Evolutionary conservation across 148 eudicot species (phyloP).

Genomic region (Persicaria tinctoria): DNA sequence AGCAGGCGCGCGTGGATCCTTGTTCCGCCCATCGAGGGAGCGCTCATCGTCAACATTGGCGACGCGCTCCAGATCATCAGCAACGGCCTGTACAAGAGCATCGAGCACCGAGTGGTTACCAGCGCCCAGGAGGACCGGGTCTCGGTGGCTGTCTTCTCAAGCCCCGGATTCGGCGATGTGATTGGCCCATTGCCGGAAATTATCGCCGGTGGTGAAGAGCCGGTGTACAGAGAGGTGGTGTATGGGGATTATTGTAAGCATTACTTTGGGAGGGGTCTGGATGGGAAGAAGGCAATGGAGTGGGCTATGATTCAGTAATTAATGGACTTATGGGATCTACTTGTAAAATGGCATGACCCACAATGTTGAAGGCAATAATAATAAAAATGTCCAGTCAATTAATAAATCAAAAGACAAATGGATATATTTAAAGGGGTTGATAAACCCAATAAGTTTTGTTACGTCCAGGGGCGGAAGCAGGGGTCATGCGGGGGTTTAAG

Average conservation of each 20-base stretch:
- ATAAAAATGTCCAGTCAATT: too few relatives aligned
- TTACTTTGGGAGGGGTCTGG: too few relatives aligned
- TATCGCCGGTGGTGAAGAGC: background rate
- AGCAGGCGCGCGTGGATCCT: slow-evolving; percentile 27
- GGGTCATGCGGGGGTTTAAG: too few relatives aligned
- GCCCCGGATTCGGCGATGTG: background rate
- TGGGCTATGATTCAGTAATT: too few relatives aligned
- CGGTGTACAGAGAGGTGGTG: background rate
- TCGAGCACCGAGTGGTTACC: slow-evolving; percentile 46
- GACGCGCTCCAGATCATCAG: slow-evolving; percentile 58
- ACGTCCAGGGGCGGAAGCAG: too few relatives aligned
- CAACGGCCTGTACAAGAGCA: slow-evolving; percentile 48
- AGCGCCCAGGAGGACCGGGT: slow-evolving; percentile 32
- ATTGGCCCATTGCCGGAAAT: background rate
- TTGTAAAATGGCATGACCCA: too few relatives aligned
- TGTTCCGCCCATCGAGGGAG: slow-evolving; percentile 36
- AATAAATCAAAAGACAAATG: too few relatives aligned
- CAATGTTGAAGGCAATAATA: too few relatives aligned
- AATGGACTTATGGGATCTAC: too few relatives aligned
- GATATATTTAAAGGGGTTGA: too few relatives aligned
- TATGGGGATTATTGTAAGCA: background rate
- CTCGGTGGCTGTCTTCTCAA: slow-evolving; percentile 30
- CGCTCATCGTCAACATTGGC: slow-evolving; percentile 46
- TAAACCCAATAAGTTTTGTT: too few relatives aligned
- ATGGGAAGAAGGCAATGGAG: too few relatives aligned